Evolutionary conservation across 176 grass and related monocot species (phyloP).

Genomic region (Cenchrus purpureus): DNA sequence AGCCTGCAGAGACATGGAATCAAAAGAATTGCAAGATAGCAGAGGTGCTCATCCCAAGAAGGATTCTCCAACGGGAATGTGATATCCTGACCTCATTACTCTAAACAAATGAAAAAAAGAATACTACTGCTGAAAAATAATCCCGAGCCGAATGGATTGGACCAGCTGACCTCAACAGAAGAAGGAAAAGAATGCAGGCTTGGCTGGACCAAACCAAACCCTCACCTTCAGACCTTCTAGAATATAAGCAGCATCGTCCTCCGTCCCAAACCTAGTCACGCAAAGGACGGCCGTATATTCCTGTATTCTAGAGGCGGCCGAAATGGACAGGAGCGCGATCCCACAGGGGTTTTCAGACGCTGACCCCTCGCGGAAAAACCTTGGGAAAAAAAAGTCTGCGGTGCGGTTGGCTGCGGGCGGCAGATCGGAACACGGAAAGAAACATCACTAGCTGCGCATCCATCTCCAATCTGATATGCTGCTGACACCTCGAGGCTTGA

Average conservation of each 20-base stretch:
- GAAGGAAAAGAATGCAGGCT: background rate
- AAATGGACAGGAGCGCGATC: background rate
- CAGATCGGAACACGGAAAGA: background rate
- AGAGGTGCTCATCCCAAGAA: conserved; percentile 13
- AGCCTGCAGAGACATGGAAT: background rate
- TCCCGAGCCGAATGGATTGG: background rate
- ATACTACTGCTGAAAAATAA: background rate
- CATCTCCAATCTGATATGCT: background rate
- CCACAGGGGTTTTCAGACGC: conserved; percentile 18
- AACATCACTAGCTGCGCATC: background rate
- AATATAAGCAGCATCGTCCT: background rate
- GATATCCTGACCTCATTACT: conserved; percentile 31
- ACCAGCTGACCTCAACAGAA: conserved; percentile 9
- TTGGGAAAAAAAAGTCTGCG: background rate
- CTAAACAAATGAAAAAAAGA: background rate
- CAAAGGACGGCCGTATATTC: conserved; percentile 14
- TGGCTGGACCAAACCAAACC: background rate
- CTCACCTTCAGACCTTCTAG: background rate
- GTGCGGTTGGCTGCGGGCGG: background rate
- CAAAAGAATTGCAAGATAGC: background rate
- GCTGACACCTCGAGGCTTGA: background rate
- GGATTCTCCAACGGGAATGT: conserved; percentile 18
- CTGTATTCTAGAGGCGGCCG: conserved; percentile 23
- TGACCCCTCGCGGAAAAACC: background rate
- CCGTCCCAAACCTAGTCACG: background rate